Percentiles rank a stretch among this genome's conserved stretches.
phyloP scores from a whole-genome alignment of 371 early-diverging fungal species.

The Apophysomyces variabilis region DNA sequence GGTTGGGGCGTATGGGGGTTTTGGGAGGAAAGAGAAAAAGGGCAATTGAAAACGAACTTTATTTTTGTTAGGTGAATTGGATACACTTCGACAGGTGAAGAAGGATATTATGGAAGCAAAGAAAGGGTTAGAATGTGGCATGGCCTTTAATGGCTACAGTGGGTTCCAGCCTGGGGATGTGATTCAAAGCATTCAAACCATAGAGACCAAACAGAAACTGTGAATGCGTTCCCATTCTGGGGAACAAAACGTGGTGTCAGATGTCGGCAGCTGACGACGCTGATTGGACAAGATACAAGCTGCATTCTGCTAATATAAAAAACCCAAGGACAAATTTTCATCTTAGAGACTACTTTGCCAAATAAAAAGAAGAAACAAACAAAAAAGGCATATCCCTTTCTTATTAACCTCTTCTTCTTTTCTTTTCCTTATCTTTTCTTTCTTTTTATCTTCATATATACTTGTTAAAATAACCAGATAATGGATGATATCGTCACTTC shows the following conservation, averaged over 20 bases:
- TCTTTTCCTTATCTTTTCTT: background rate
- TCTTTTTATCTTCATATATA: background rate
- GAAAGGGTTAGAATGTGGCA: conserved; percentile 93
- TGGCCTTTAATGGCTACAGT: conserved; percentile 82
- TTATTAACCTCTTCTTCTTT: background rate
- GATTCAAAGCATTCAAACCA: conserved; percentile 69
- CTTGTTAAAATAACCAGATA: too few species aligned
- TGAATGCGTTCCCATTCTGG: conserved; percentile 10
- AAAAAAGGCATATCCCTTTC: background rate
- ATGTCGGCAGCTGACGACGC: background rate
- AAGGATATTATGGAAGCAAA: conserved; percentile 86
- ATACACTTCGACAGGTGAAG: conserved; percentile 80
- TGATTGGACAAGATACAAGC: background rate
- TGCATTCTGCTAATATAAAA: background rate
- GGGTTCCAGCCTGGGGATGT: conserved; percentile 82
- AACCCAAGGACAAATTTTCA: background rate
- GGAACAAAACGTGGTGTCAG: conserved; percentile 9
- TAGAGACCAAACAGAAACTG: conserved; percentile 57
- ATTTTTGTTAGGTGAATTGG: conserved; percentile 49
- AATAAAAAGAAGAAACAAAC: too few species aligned
- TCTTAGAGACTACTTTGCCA: too few species aligned
- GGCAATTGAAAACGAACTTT: background rate
- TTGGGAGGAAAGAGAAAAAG: background rate
- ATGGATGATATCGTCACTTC: too few species aligned
- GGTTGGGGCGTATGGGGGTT: too few species aligned